Evolutionary conservation across 2,329 filamentous ascomycete species (phyloP).

Genomic region (Trichoderma citrinoviride): DNA sequence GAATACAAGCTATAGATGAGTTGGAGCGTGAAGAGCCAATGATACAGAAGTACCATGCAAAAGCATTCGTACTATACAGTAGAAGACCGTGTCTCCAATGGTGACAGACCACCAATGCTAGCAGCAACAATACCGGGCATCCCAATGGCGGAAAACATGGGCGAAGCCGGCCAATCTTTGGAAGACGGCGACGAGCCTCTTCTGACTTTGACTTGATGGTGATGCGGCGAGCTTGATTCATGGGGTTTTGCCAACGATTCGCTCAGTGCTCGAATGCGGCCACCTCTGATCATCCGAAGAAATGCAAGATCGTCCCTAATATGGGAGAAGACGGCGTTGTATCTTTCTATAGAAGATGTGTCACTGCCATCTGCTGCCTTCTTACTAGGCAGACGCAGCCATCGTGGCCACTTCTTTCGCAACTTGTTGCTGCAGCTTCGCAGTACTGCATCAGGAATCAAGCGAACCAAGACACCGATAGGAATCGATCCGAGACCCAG

Average conservation of each 20-base stretch:
- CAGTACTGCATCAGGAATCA: not conserved
- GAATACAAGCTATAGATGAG: too few relatives aligned
- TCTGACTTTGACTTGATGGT: not conserved
- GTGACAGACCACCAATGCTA: not conserved
- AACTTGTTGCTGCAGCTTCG: not conserved
- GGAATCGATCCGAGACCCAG: slow-evolving; percentile 74
- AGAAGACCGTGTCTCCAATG: not conserved
- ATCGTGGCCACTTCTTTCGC: not conserved
- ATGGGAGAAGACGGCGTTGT: not conserved
- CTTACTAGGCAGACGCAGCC: not conserved
- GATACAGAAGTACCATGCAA: too few relatives aligned
- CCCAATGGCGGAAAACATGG: not conserved
- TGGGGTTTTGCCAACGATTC: not conserved
- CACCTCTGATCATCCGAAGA: not conserved
- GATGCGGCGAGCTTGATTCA: not conserved
- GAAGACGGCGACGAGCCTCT: not conserved
- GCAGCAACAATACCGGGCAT: not conserved
- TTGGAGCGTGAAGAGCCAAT: too few relatives aligned
- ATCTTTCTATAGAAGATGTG: not conserved
- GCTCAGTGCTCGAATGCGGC: not conserved
- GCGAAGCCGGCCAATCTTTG: not conserved
- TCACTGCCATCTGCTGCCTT: not conserved
- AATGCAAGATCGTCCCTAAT: not conserved
- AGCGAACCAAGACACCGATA: slow-evolving; percentile 66
- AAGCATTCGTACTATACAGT: too few relatives aligned